phyloP scores from a whole-genome alignment of 441 rosid genomes.

The Eutrema salsugineum region DNA sequence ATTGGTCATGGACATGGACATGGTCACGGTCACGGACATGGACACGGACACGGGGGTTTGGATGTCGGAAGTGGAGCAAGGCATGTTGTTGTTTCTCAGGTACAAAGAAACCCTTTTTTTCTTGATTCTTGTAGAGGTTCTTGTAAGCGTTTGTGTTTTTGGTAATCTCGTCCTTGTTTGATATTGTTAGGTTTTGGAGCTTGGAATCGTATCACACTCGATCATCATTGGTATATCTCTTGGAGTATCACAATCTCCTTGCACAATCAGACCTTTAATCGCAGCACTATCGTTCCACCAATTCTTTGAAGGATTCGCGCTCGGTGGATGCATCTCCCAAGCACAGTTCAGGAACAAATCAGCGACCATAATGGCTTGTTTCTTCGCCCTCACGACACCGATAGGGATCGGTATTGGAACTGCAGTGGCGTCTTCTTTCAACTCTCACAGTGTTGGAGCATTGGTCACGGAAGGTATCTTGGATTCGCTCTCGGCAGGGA shows the following conservation, averaged over 20 bases:
- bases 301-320: constrained; percentile 95
- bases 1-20: constrained; percentile 30
- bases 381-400: constrained; percentile 83
- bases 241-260: constrained; percentile 88
- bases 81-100: constrained; percentile 94
- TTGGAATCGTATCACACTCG: constrained; percentile 79
- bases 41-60: constrained; percentile 26
- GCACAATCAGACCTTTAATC: constrained; percentile 80
- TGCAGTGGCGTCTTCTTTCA: constrained; percentile 40
- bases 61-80: constrained; percentile 50
- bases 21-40: constrained; percentile 30
- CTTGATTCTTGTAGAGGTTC: background rate
- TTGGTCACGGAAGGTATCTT: constrained; percentile 70
- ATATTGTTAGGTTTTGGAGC: constrained; percentile 57
- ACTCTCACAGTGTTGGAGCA: constrained; percentile 39
- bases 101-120: constrained; percentile 5
- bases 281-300: constrained; percentile 95
- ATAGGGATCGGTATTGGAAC: constrained; percentile 67
- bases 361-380: constrained; percentile 73
- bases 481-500: constrained; percentile 84
- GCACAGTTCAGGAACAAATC: constrained; percentile 67
- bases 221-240: constrained; percentile 82
- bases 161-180: background rate
- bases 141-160: background rate
- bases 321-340: constrained; percentile 95